A percentile compares a stretch with the other conserved stretches of the same genome.
These are phyloP conservation scores for Coffea eugenioides DNA, from an alignment of 257 asterid genomes.

Conservation along the genomic window DNA sequence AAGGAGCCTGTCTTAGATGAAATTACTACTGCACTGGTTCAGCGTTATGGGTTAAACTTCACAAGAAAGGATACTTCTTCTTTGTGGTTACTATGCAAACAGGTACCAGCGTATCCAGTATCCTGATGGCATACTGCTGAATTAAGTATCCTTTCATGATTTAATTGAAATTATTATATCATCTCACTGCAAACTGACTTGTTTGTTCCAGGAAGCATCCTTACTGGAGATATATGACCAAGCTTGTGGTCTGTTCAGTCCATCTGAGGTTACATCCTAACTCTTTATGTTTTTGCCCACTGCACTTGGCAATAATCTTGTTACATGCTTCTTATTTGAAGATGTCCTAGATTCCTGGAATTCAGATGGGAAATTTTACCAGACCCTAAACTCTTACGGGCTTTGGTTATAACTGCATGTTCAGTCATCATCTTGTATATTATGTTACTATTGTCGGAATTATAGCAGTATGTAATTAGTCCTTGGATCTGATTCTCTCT, in stretches of 20 bases:
- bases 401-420: not conserved
- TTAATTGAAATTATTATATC: slow-evolving; percentile 4
- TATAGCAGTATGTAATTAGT: not conserved
- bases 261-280: slow-evolving; percentile 61
- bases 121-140: slow-evolving; percentile 24
- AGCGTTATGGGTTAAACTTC: slow-evolving; percentile 77
- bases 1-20: slow-evolving; percentile 72
- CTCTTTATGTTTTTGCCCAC: not conserved
- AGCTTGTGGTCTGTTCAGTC: slow-evolving; percentile 84
- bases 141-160: slow-evolving; percentile 10
- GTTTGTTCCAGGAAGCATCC: slow-evolving; percentile 83
- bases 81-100: slow-evolving; percentile 91
- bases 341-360: slow-evolving; percentile 5
- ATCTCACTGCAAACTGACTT: slow-evolving; percentile 12
- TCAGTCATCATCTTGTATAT: not conserved
- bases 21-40: slow-evolving; percentile 51
- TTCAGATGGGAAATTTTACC: not conserved
- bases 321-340: not conserved
- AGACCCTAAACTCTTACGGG: not conserved
- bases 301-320: not conserved
- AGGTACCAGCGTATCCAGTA: slow-evolving; percentile 39
- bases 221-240: slow-evolving; percentile 67
- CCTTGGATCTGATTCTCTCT: slow-evolving; percentile 6
- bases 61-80: slow-evolving; percentile 63
- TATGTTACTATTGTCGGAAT: not conserved